Evolutionary conservation across 768 basidiomycete species (phyloP).

Genomic region (Termitomyces sp.): DNA sequence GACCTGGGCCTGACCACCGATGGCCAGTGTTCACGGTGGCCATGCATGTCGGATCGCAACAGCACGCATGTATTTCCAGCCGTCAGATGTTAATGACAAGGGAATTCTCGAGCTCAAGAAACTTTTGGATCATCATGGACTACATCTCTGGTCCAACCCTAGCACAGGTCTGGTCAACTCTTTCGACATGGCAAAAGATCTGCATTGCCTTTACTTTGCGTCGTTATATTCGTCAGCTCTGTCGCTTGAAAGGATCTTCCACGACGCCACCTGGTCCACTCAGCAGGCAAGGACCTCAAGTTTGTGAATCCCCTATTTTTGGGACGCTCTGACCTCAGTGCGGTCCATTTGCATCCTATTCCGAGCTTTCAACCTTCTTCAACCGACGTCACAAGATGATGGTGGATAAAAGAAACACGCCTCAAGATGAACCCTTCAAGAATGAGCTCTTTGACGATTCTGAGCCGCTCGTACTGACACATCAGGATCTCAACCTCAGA

Average conservation of each 20-base stretch:
- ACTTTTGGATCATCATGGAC: too few relatives aligned
- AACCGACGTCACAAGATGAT: constrained; percentile 1
- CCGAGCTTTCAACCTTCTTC: constrained; percentile 13
- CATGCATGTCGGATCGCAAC: too few relatives aligned
- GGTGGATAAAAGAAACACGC: not conserved
- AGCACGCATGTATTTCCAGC: too few relatives aligned
- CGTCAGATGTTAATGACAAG: too few relatives aligned
- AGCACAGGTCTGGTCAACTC: too few relatives aligned
- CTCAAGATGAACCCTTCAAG: constrained; percentile 7
- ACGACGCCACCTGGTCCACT: not conserved
- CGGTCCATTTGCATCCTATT: constrained; percentile 10
- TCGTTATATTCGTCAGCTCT: constrained; percentile 18
- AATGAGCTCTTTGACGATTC: constrained; percentile 13
- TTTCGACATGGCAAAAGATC: too few relatives aligned
- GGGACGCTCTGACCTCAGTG: not conserved
- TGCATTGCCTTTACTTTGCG: not conserved
- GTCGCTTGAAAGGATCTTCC: constrained; percentile 2
- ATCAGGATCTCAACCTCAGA: constrained; percentile 16
- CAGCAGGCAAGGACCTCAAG: not conserved
- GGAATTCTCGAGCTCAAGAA: too few relatives aligned
- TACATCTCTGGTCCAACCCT: too few relatives aligned
- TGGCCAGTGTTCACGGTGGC: too few relatives aligned
- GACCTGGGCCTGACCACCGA: too few relatives aligned
- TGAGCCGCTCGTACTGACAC: constrained; percentile 19
- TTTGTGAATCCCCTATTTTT: not conserved